Evolutionary conservation across 2,329 filamentous ascomycete species (phyloP).

Genomic region (Stylonectria norvegica): DNA sequence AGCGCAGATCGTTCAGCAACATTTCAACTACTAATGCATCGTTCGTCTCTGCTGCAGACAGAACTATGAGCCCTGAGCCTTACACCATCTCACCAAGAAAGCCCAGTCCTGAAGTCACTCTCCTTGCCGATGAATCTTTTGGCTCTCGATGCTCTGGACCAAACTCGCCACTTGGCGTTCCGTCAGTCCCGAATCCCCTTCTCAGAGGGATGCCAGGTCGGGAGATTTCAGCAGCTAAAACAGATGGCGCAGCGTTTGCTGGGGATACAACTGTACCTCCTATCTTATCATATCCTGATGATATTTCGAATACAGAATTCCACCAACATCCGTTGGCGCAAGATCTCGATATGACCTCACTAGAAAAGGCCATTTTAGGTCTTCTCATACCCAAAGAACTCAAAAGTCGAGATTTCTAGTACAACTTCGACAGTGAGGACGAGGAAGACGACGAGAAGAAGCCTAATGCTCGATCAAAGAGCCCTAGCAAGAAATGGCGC

Average conservation of each 20-base stretch:
- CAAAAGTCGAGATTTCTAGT: slow-evolving; percentile 35
- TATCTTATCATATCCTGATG: slow-evolving; percentile 33
- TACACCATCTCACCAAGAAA: slow-evolving; percentile 4
- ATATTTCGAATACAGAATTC: slow-evolving; percentile 34
- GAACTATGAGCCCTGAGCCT: slow-evolving; percentile 8
- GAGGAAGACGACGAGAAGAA: slow-evolving; percentile 20
- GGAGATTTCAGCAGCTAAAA: slow-evolving; percentile 37
- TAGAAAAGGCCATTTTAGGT: slow-evolving; percentile 31
- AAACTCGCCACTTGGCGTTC: slow-evolving; percentile 2
- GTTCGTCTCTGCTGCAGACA: slow-evolving; percentile 8
- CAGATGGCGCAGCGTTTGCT: slow-evolving; percentile 35
- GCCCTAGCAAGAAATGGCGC: slow-evolving; percentile 4
- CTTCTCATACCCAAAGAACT: slow-evolving; percentile 35
- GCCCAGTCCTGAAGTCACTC: slow-evolving; percentile 7
- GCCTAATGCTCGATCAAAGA: slow-evolving; percentile 1
- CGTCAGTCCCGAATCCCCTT: slow-evolving; percentile 40
- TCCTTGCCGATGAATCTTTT: slow-evolving; percentile 8
- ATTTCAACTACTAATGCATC: slow-evolving; percentile 10
- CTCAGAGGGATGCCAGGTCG: slow-evolving; percentile 38
- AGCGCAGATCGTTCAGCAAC: slow-evolving; percentile 4
- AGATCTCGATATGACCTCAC: slow-evolving; percentile 26
- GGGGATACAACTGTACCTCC: slow-evolving; percentile 29
- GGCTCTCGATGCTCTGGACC: slow-evolving; percentile 3
- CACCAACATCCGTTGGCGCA: slow-evolving; percentile 35
- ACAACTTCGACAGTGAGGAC: slow-evolving; percentile 35